These are phyloP conservation scores for Hypocreales sp. DNA, from an alignment of 2,329 filamentous ascomycete species.

Conservation along the genomic window DNA sequence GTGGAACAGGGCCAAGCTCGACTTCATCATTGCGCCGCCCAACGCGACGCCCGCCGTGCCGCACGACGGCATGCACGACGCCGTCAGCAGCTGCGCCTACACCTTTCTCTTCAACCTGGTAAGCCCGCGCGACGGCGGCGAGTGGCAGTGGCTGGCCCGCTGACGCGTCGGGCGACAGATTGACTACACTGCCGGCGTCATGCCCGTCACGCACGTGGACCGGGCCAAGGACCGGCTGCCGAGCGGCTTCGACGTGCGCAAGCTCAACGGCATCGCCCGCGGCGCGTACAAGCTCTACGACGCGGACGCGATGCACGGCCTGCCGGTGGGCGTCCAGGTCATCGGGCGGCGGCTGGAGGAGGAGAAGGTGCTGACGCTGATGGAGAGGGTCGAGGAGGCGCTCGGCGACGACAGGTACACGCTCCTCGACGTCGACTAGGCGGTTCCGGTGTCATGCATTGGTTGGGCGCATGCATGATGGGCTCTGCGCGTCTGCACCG, in stretches of 20 bases:
- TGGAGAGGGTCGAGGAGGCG: constrained; percentile 64
- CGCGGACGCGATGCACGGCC: constrained; percentile 65
- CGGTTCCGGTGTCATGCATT: too few relatives aligned
- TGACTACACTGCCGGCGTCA: constrained; percentile 69
- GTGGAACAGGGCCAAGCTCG: constrained; percentile 60
- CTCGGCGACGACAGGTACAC: constrained; percentile 42
- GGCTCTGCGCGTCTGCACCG: too few relatives aligned
- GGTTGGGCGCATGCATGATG: too few relatives aligned
- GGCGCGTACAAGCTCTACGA: constrained; percentile 84
- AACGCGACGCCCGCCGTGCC: constrained; percentile 85
- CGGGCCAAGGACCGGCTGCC: constrained; percentile 50
- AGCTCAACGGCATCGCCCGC: constrained; percentile 62
- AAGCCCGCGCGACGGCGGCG: constrained; percentile 14
- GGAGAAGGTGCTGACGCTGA: constrained; percentile 71
- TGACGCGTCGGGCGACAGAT: constrained; percentile 31
- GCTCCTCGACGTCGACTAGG: constrained; percentile 30
- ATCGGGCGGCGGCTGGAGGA: constrained; percentile 69
- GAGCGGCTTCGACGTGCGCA: constrained; percentile 38
- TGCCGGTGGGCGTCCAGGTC: constrained; percentile 77
- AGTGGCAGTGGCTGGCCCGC: background rate
- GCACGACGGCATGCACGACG: constrained; percentile 73
- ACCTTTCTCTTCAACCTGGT: constrained; percentile 87
- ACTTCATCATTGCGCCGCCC: constrained; percentile 69
- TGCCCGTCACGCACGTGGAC: constrained; percentile 80
- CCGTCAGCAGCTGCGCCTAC: constrained; percentile 77